Evolutionary conservation across 768 basidiomycete genomes (phyloP), one percentile per base, ranked within the genome.

Genomic region (Russula brevipes): DNA sequence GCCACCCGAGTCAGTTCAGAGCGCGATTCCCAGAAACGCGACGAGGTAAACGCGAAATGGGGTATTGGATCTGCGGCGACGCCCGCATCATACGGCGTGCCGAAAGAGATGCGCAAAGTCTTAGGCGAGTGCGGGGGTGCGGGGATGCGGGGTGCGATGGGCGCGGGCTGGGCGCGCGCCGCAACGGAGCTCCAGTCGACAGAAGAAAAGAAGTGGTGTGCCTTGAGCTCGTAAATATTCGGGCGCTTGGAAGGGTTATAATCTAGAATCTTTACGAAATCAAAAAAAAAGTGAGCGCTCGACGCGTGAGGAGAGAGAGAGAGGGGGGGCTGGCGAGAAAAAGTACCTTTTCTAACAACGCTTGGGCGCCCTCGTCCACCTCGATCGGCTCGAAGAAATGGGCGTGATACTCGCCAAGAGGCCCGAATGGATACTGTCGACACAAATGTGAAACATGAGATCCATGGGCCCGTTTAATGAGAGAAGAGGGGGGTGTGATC

Each of bases 391-490:
- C 57, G 36, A 68, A 63, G 19, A 19, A 31, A 12, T 19, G n/a
- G 33, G 30, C 53, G 54, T 31, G 44, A 24, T 57, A 39, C 51
- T 68, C 67, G 54, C 67, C 65, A 2, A 63, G 50, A 30, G 67
- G 12, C 16, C 65, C 67, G 49, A 68, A 68, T 12, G 67, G 67
- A 39, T 63, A 66, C 67, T 68, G 58, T 24, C 10, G 4, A 39
- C 17, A n/a, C 12, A 38, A 31, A 10, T 1, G 9, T 1, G 10
- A 11, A 35, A n/a, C n/a, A 31, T 55, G 38, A 51, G 46, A 19
- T 11, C 31, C n/a, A 31, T 7, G 1, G 5, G 2, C 33, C 19
- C 11, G 30, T 2, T 36, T 41, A 41, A 33, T 8, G 8, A 16
- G 35, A 12, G n/a, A 9, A 31, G 12, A 24, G 3, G 10, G n/a